Conservation (phyloP, 2,329 filamentous ascomycete genomes). For the Fusarium udum region DNA sequence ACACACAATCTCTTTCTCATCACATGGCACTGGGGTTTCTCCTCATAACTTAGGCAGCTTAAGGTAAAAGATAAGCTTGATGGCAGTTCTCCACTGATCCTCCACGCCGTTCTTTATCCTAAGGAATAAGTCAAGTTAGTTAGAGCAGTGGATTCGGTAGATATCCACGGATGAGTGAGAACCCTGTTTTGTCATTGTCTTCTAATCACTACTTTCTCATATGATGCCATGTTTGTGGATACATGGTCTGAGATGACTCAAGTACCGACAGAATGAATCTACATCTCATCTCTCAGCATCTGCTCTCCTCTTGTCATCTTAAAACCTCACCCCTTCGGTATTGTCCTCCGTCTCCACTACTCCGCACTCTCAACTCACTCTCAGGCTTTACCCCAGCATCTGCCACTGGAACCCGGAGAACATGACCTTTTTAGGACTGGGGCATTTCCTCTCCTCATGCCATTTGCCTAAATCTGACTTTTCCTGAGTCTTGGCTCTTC, state of each 20-base stretch:
- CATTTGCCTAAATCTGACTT: background rate
- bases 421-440: conserved; percentile 2
- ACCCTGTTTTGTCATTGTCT: background rate
- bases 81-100: conserved; percentile 23
- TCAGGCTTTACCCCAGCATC: conserved; percentile 12
- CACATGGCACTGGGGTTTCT: conserved; percentile 23
- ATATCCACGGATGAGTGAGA: background rate
- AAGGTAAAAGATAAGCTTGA: conserved; percentile 33
- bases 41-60: conserved; percentile 8
- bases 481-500: conserved; percentile 16
- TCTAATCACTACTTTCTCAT: background rate
- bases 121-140: background rate
- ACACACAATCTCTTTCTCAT: conserved; percentile 16
- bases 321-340: conserved; percentile 24
- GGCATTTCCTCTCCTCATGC: background rate
- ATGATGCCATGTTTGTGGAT: conserved; percentile 20
- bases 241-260: conserved; percentile 30
- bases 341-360: conserved; percentile 32
- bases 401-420: background rate
- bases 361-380: conserved; percentile 29
- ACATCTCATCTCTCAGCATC: conserved; percentile 11
- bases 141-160: background rate
- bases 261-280: conserved; percentile 19
- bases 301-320: conserved; percentile 1
- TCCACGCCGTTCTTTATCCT: conserved; percentile 3